Percentiles rank a stretch among this genome's conserved stretches.
These are phyloP conservation scores for Moniliophthora roreri DNA, from an alignment of 1,284 basidiomycete genomes.

Conservation along the genomic window DNA sequence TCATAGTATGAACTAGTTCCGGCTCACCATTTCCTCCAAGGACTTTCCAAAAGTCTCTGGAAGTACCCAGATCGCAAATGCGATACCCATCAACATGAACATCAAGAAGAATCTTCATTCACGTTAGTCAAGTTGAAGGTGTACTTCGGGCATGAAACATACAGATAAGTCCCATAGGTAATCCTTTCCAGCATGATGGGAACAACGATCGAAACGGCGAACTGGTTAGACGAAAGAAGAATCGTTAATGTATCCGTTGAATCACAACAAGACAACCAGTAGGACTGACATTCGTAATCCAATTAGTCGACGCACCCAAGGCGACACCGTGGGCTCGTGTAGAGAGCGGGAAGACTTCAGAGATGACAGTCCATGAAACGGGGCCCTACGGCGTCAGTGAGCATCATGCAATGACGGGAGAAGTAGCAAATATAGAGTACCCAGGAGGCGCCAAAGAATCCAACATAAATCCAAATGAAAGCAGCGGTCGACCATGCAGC, in stretches of 20 bases:
- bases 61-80: conserved; percentile 22
- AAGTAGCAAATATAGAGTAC: conserved; percentile 10
- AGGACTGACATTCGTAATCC: conserved; percentile 23
- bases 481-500: conserved; percentile 30
- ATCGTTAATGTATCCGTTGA: too few species aligned
- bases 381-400: conserved; percentile 16
- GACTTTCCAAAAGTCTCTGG: conserved; percentile 25
- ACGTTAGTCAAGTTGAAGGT: neutral
- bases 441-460: conserved; percentile 25
- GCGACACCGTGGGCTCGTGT: conserved; percentile 25
- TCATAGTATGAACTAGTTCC: neutral
- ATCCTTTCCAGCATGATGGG: conserved; percentile 23
- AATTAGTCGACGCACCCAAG: conserved; percentile 23
- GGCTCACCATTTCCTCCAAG: conserved; percentile 24
- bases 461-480: conserved; percentile 30
- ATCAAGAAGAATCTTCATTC: conserved; percentile 22
- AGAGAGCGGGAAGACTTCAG: conserved; percentile 25
- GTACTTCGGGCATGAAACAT: neutral
- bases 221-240: conserved; percentile 15
- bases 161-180: conserved; percentile 25
- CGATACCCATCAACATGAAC: conserved; percentile 26
- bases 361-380: conserved; percentile 24
- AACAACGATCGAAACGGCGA: conserved; percentile 22
- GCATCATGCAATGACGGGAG: neutral
- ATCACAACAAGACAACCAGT: neutral